Base-by-base conservation (phyloP, 225 moss, liverwort and hornwort species). In the Pleurozium schreberi region DNA sequence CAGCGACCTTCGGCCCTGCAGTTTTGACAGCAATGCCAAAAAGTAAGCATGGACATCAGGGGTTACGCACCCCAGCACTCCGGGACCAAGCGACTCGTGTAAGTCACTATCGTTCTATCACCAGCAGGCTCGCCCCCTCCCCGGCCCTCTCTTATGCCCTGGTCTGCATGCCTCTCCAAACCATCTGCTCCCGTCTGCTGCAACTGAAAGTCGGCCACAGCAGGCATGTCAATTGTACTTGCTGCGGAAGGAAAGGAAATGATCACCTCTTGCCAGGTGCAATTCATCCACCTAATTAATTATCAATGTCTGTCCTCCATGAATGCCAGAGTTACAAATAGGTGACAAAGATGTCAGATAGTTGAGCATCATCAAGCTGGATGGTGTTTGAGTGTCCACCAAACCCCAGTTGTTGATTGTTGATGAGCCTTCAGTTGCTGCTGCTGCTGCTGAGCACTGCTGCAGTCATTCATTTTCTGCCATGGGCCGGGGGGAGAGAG, bases 131-230 rank as follows among this genome's bases (percentile, higher is more conserved):
- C 25, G 65, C 82, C 36, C 71, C 31, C 50, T 71, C 49, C 40
- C 8, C 21, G 20, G 57, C 20, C 62, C 82, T 27, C 61, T 81
- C 83, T 69, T 88, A 38, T 70, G 76, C 78, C 78, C 63, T 84
- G 89, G 49, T 84, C 84, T 57, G 84, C 57, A 57, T 57, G 57
- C 68, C 78, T 68, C 84, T 59, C 84, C 73, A 83, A 89, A 58
- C 85, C 49, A 59, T 69, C 84, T 85, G 63, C 64, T 86, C 2
- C 86, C 86, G 19, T 9, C 82, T 82, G 85, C 82, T 82, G 85
- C 89, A 89, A 89, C 89, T 85, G 89, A 85, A 89, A 85, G 89
- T 89, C 89, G 85, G 85, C 89, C 68, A 89, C 85, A 85, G 79
- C 85, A 89, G 79, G 89, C 89, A 79, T 89, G 84, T 67, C 40